A percentile compares a stretch with the other conserved stretches of the same genome.
phyloP scores from a whole-genome alignment of 306 rosid genomes.

The Herpetospermum pedunculosum region DNA sequence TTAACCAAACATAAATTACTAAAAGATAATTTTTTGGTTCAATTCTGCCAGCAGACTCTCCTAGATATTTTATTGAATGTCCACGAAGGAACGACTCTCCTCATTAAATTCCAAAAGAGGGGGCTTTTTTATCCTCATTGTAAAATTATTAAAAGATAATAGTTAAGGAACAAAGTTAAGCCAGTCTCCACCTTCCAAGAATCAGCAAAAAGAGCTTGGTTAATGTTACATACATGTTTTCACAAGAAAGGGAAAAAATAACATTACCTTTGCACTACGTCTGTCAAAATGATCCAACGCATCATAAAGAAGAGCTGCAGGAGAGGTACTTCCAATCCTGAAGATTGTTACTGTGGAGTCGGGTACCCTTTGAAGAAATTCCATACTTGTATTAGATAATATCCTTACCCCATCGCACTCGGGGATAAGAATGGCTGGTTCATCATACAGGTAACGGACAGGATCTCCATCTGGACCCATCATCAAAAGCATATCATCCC shows the following conservation, averaged over 20 bases:
- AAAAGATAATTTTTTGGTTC: not conserved
- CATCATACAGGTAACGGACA: conserved; percentile 75
- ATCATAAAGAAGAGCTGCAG: conserved; percentile 87
- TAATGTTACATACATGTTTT: not conserved
- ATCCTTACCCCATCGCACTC: conserved; percentile 97
- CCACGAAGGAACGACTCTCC: not conserved
- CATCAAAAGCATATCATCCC: conserved; percentile 97
- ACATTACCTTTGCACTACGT: conserved; percentile 86
- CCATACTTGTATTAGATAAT: conserved; percentile 78
- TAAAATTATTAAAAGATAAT: not conserved
- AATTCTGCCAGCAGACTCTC: conserved; percentile 2
- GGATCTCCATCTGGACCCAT: conserved; percentile 97
- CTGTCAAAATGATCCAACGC: conserved; percentile 98
- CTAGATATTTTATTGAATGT: not conserved
- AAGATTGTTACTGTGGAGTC: conserved; percentile 90
- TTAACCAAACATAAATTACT: not conserved
- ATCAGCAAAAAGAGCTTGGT: not conserved
- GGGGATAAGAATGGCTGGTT: conserved; percentile 72
- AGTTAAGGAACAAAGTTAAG: not conserved
- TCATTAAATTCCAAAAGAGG: not conserved
- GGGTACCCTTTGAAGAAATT: conserved; percentile 89
- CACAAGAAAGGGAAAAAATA: not conserved
- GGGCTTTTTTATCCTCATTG: conserved; percentile 8
- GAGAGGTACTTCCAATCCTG: conserved; percentile 91
- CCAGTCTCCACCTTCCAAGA: not conserved